A percentile compares a stretch with the other conserved stretches of the same genome.
phyloP scores from a whole-genome alignment of 805 yeast species.

The Metschnikowia picachoensis region DNA sequence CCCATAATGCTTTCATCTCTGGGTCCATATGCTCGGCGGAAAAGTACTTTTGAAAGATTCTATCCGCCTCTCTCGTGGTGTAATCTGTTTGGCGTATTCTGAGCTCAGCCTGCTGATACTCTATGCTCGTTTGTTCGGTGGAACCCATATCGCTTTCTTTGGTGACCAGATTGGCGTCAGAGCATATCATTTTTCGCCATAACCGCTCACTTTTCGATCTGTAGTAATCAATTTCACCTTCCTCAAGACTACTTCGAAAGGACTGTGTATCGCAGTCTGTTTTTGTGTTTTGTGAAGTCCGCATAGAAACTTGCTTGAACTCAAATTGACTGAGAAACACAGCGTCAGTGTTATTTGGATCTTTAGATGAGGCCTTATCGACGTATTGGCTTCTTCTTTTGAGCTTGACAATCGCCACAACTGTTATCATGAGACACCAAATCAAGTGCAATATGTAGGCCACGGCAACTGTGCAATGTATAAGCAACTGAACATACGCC shows the following conservation, averaged over 20 bases:
- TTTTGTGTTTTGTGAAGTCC: not conserved
- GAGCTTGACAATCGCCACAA: slow-evolving; percentile 20
- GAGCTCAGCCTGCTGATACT: slow-evolving; percentile 6
- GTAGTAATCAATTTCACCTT: slow-evolving; percentile 16
- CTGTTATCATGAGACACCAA: slow-evolving; percentile 27
- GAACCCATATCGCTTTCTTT: not conserved
- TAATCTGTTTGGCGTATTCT: slow-evolving; percentile 40
- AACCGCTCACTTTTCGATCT: slow-evolving; percentile 12
- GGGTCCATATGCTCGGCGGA: slow-evolving; percentile 44
- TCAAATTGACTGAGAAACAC: slow-evolving; percentile 5
- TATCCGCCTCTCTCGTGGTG: slow-evolving; percentile 58
- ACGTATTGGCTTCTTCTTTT: not conserved
- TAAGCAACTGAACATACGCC: slow-evolving; percentile 39
- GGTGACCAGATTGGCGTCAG: not conserved
- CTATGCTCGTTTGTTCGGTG: slow-evolving; percentile 4
- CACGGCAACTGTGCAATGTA: slow-evolving; percentile 37
- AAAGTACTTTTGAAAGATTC: slow-evolving; percentile 42
- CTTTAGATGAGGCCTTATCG: not conserved
- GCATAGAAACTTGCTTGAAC: slow-evolving; percentile 10
- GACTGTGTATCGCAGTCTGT: not conserved
- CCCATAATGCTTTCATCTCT: slow-evolving; percentile 51
- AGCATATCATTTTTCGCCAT: slow-evolving; percentile 4
- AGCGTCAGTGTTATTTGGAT: not conserved
- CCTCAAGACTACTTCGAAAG: slow-evolving; percentile 5
- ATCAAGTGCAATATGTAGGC: slow-evolving; percentile 28